These are phyloP conservation scores for Botryotinia narcissicola DNA, from an alignment of 2,329 filamentous ascomycete species.

Conservation along the genomic window DNA sequence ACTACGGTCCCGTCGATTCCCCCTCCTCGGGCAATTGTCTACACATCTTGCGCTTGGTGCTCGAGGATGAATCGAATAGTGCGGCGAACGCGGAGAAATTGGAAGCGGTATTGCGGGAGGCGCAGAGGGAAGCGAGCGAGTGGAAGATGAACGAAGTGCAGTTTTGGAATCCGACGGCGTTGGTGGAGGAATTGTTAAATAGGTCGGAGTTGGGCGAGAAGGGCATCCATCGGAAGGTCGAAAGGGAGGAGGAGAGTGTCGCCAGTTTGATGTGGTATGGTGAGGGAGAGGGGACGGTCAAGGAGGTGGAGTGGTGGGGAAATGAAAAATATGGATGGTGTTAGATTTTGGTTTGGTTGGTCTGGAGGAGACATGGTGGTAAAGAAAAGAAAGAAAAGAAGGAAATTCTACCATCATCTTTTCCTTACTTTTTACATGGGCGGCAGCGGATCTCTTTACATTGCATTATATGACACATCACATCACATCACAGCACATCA, in stretches of 20 bases:
- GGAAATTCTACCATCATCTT: not conserved
- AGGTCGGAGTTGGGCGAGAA: conserved; percentile 47
- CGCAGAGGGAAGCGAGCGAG: conserved; percentile 65
- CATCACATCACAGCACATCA: no score
- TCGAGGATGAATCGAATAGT: conserved; percentile 53
- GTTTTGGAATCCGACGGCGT: conserved; percentile 76
- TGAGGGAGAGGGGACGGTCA: conserved; percentile 45
- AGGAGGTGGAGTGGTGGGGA: conserved; percentile 65
- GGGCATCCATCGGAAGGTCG: conserved; percentile 44
- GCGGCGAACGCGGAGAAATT: conserved; percentile 53
- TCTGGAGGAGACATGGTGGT: no score
- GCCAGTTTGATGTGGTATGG: conserved; percentile 72
- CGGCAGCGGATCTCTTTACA: not conserved
- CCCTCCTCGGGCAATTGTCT: conserved; percentile 59
- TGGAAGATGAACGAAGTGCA: conserved; percentile 72
- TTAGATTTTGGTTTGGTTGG: conserved; percentile 38
- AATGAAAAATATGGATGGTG: conserved; percentile 82
- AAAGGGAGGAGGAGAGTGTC: conserved; percentile 65
- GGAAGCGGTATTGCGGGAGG: conserved; percentile 61
- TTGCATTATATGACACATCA: not conserved
- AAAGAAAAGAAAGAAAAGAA: not conserved
- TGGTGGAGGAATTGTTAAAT: conserved; percentile 49
- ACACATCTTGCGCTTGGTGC: conserved; percentile 65
- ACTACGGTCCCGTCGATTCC: conserved; percentile 52
- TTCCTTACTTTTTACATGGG: not conserved